Evolutionary conservation across 768 basidiomycete genomes (phyloP).

Genomic region (Hypholoma fasciculare): DNA sequence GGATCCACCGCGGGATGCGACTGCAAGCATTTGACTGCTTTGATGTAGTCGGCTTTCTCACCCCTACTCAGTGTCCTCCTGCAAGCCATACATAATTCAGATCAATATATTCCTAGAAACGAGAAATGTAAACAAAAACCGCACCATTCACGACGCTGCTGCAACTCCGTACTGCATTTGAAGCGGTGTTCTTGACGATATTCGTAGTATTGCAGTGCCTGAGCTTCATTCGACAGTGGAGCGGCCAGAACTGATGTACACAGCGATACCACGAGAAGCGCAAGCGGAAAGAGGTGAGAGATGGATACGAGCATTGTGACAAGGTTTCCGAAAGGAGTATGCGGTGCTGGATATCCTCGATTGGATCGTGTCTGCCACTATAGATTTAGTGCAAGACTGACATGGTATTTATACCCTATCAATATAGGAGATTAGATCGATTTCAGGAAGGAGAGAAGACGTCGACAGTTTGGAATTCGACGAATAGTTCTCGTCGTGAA

Average conservation of each 20-base stretch:
- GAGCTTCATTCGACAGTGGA: not conserved
- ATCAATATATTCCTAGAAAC: not conserved
- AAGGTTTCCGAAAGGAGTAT: not conserved
- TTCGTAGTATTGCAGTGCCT: too few species aligned
- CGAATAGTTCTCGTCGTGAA: too few species aligned
- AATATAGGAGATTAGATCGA: too few species aligned
- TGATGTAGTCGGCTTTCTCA: conserved; percentile 21
- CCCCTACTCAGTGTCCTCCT: not conserved
- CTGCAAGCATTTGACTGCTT: conserved; percentile 34
- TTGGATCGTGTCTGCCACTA: not conserved
- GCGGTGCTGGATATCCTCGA: not conserved
- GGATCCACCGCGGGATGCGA: conserved; percentile 24
- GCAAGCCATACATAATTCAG: not conserved
- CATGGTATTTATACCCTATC: not conserved
- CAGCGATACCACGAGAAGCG: not conserved
- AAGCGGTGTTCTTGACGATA: too few species aligned
- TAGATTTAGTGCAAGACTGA: not conserved
- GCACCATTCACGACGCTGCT: not conserved
- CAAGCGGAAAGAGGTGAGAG: not conserved
- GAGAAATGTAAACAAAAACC: not conserved
- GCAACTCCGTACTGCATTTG: not conserved
- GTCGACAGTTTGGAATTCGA: too few species aligned
- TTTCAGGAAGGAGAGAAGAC: too few species aligned
- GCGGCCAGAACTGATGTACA: not conserved
- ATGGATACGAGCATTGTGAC: not conserved